phyloP scores from a whole-genome alignment of 768 basidiomycete genomes.

The Tulasnella sp. region DNA sequence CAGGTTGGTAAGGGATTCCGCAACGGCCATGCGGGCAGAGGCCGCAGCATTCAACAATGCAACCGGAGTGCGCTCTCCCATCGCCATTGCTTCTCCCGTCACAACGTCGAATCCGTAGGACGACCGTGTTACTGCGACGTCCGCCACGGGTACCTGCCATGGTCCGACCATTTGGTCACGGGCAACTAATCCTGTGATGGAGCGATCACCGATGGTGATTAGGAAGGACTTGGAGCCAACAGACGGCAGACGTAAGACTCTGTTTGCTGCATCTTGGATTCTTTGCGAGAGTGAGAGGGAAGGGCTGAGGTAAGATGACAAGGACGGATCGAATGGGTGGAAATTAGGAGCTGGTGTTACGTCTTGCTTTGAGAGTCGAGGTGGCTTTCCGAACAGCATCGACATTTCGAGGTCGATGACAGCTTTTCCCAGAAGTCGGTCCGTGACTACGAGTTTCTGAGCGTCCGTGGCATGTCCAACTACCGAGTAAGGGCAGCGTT shows the following conservation, averaged over 20 bases:
- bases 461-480: conserved; percentile 81
- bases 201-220: conserved; percentile 94
- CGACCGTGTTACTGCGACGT: conserved; percentile 92
- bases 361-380: conserved; percentile 78
- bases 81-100: conserved; percentile 93
- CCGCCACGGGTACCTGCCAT: conserved; percentile 96
- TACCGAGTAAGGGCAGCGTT: conserved; percentile 87
- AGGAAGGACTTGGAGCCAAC: conserved; percentile 96
- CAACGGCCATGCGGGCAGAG: conserved; percentile 93
- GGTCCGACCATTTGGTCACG: conserved; percentile 99
- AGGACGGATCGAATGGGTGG: conserved; percentile 59
- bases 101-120: conserved; percentile 84
- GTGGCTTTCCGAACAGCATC: conserved; percentile 92
- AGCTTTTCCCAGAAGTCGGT: conserved; percentile 66
- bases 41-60: conserved; percentile 83
- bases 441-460: conserved; percentile 81
- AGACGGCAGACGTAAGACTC: conserved; percentile 82
- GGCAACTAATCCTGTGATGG: conserved; percentile 87
- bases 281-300: conserved; percentile 38
- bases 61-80: conserved; percentile 93
- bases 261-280: conserved; percentile 57
- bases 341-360: conserved; percentile 38
- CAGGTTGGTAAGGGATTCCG: conserved; percentile 87
- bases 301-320: conserved; percentile 57
- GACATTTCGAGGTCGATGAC: conserved; percentile 90